These are phyloP conservation scores for Aspergillus ochraceus DNA, from an alignment of 2,329 filamentous ascomycete species.

Conservation along the genomic window DNA sequence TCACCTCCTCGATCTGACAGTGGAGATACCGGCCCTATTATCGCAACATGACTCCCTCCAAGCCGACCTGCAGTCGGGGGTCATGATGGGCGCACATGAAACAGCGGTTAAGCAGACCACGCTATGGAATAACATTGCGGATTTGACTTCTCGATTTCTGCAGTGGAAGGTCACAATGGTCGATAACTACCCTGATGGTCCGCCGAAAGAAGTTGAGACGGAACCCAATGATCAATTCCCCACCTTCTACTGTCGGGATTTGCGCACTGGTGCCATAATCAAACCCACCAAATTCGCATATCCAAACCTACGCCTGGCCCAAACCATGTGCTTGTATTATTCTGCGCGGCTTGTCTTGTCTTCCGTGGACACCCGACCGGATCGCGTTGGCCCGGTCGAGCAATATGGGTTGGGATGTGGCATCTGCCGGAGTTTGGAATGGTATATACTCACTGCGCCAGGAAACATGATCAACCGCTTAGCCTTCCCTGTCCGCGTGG, in stretches of 20 bases:
- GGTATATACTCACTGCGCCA: conserved; percentile 35
- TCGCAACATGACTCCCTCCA: conserved; percentile 33
- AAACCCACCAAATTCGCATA: conserved; percentile 33
- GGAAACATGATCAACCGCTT: conserved; percentile 43
- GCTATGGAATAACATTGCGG: conserved; percentile 36
- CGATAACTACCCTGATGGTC: conserved; percentile 31
- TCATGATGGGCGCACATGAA: conserved; percentile 28
- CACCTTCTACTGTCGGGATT: conserved; percentile 33
- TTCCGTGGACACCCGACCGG: conserved; percentile 31
- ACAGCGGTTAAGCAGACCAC: conserved; percentile 31
- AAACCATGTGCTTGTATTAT: conserved; percentile 40
- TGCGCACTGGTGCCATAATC: conserved; percentile 33
- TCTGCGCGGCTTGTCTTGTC: conserved; percentile 35
- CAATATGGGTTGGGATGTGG: conserved; percentile 37
- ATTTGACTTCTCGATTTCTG: conserved; percentile 30
- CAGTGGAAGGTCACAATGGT: conserved; percentile 35
- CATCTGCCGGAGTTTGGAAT: conserved; percentile 38
- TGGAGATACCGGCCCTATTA: conserved; percentile 34
- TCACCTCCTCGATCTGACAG: conserved; percentile 37
- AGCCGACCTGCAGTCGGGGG: conserved; percentile 17
- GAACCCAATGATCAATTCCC: conserved; percentile 30
- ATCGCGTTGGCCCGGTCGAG: conserved; percentile 28
- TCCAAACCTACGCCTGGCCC: conserved; percentile 36
- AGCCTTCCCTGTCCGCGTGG: conserved; percentile 37
- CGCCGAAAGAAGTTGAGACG: conserved; percentile 27